Percentiles rank a stretch among this genome's conserved stretches.
Evolutionary conservation across 2,329 filamentous ascomycete species (phyloP).

Genomic region (Ophiocordyceps camponoti-leonardi): DNA sequence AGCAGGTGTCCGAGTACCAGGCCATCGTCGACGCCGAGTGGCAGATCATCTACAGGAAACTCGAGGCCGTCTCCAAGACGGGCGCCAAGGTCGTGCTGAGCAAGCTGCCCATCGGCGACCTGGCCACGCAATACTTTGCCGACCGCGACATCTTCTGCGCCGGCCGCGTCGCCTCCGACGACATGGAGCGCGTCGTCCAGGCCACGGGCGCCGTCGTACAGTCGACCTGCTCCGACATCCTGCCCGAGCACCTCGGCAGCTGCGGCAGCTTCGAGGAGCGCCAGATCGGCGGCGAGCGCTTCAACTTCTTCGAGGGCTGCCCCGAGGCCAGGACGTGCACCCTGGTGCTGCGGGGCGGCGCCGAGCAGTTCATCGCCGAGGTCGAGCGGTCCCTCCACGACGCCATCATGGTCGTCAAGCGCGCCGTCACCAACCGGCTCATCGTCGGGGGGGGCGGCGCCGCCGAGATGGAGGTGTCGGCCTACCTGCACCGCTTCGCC

Average conservation of each 20-base stretch:
- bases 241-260: conserved; percentile 71
- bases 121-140: conserved; percentile 95
- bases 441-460: conserved; percentile 32
- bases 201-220: conserved; percentile 85
- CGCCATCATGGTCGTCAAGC: conserved; percentile 99
- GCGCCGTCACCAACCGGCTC: conserved; percentile 81
- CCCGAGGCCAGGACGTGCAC: conserved; percentile 94
- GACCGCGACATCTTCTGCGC: conserved; percentile 98
- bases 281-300: conserved; percentile 92
- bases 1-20: conserved; percentile 98
- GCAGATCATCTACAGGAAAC: conserved; percentile 99
- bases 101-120: conserved; percentile 91
- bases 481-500: conserved; percentile 81
- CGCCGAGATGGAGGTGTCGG: conserved; percentile 89
- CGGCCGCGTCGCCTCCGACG: conserved; percentile 75
- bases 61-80: conserved; percentile 84
- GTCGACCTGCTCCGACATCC: conserved; percentile 93
- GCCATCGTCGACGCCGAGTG: conserved; percentile 98
- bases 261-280: conserved; percentile 88
- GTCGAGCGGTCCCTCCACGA: conserved; percentile 96
- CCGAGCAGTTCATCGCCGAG: conserved; percentile 98
- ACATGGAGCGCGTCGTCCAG: conserved; percentile 91
- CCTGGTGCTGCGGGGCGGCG: conserved; percentile 81
- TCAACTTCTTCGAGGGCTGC: conserved; percentile 97
- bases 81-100: conserved; percentile 95